Evolutionary conservation across 768 basidiomycete genomes (phyloP), one percentile per base, ranked within the genome.

Genomic region (Kwoniella bestiolae): DNA sequence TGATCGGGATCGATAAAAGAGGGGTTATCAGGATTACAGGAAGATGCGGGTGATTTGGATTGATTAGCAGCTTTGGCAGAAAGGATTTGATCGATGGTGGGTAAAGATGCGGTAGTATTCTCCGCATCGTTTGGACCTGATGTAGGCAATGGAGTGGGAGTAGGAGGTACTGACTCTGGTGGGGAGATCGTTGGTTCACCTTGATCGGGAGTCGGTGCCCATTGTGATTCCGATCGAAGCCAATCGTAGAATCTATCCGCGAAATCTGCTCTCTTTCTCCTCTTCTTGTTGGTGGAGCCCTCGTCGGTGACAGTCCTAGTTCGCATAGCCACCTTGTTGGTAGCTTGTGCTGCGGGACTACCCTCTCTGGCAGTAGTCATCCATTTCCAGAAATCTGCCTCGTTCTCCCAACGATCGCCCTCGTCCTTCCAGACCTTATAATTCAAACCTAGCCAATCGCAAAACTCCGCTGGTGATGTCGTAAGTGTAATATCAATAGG

Each of bases 351-450:
- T 8, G 46, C 58, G 26, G 60, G 14, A 28, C 65, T 60, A 23
- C 46, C 59, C 12, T 35, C 49, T 11, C 38, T 41, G 35, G 56
- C 62, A 11, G 53, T 16, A 16, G 65, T 68, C 45, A 77, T 3
- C 75, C 75, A 77, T 14, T 56, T 45, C 67, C 69, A 77, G 21
- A 67, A 57, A 14, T 72, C 62, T 26, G 21, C 45, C 26, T 72
- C 59, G 21, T 50, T 38, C 11, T 9, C n/a, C 63, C 57, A 59
- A 9, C 18, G 16, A 6, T 59, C 49, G 0, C 57, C 63, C 12
- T 56, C 50, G 2, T 51, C 31, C 31, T 50, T 23, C 71, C 71
- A 77, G 31, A 28, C 11, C 5, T 51, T 35, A n/a, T 63, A 67
- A 41, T 74, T 63, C 3, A 77, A 61, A 1, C 75, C 75, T 4